Evolutionary conservation across 208 protist genomes (phyloP).

Genomic region (Endotrypanum monterogeii): DNA sequence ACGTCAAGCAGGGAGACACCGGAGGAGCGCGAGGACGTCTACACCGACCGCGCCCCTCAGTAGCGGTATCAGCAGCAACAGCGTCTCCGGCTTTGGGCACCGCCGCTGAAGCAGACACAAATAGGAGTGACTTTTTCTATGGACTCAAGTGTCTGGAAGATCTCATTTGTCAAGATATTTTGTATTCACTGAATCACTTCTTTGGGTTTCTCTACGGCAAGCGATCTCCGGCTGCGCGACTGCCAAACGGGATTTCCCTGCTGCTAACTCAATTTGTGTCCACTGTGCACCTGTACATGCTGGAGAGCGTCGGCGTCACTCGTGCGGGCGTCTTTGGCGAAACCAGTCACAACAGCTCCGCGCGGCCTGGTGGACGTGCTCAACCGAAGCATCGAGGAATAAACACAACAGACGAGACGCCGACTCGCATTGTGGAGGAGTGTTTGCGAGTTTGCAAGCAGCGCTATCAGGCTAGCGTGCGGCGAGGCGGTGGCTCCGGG

Average conservation of each 20-base stretch:
- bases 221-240: constrained; percentile 50
- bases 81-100: background rate
- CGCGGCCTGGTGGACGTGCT: background rate
- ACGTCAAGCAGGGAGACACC: background rate
- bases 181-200: constrained; percentile 81
- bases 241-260: constrained; percentile 79
- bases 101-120: constrained; percentile 1
- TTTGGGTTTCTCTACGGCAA: constrained; percentile 76
- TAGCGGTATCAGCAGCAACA: background rate
- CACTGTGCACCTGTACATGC: constrained; percentile 80
- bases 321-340: constrained; percentile 2
- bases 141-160: constrained; percentile 67
- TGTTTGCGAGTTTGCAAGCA: constrained; percentile 29
- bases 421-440: constrained; percentile 22
- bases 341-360: background rate
- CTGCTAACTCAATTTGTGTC: constrained; percentile 79
- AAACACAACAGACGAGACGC: background rate
- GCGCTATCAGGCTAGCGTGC: constrained; percentile 27
- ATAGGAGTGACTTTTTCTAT: constrained; percentile 26
- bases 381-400: background rate
- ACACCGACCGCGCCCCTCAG: background rate
- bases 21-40: background rate
- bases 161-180: constrained; percentile 85
- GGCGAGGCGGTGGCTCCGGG: background rate
- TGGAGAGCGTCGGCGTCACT: constrained; percentile 25